Evolutionary conservation across 805 yeast species (phyloP).

Genomic region (Starmerella davenportii): DNA sequence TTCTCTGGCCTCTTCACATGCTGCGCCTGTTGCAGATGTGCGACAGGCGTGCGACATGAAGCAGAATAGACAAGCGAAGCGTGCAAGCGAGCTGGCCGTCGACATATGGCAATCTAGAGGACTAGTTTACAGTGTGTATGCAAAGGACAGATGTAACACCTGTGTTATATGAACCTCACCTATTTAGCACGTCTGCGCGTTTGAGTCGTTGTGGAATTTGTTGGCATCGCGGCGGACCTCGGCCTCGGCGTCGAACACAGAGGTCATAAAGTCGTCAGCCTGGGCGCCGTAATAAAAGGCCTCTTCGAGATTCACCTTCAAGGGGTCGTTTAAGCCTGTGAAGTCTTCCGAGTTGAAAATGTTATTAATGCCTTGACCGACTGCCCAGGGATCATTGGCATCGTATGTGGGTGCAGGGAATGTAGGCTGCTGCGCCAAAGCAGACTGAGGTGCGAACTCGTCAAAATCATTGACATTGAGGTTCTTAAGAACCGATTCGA

Average conservation of each 20-base stretch:
- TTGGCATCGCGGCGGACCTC: neutral
- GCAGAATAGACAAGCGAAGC: too few relatives aligned
- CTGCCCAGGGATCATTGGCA: neutral
- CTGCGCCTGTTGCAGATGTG: too few relatives aligned
- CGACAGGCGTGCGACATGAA: too few relatives aligned
- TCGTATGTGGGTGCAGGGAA: neutral
- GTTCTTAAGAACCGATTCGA: neutral
- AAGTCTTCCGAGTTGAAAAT: neutral
- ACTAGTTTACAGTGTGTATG: too few relatives aligned
- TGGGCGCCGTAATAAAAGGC: slow-evolving; percentile 1
- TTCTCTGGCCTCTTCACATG: too few relatives aligned
- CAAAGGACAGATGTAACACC: too few relatives aligned
- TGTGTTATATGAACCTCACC: too few relatives aligned
- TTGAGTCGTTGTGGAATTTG: too few relatives aligned
- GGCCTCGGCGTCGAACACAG: slow-evolving; percentile 11
- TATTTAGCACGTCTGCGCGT: too few relatives aligned
- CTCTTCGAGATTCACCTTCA: neutral
- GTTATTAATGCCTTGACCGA: neutral
- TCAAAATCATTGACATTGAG: slow-evolving; percentile 10
- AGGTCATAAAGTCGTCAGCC: slow-evolving; percentile 16
- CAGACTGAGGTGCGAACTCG: slow-evolving; percentile 5
- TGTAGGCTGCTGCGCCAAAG: neutral
- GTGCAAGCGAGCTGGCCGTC: too few relatives aligned
- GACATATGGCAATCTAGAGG: too few relatives aligned
- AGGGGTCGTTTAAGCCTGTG: neutral